A percentile compares a stretch with the other conserved stretches of the same genome.
These are phyloP conservation scores for Truncatella angustata DNA, from an alignment of 2,329 filamentous ascomycete species.

Conservation along the genomic window DNA sequence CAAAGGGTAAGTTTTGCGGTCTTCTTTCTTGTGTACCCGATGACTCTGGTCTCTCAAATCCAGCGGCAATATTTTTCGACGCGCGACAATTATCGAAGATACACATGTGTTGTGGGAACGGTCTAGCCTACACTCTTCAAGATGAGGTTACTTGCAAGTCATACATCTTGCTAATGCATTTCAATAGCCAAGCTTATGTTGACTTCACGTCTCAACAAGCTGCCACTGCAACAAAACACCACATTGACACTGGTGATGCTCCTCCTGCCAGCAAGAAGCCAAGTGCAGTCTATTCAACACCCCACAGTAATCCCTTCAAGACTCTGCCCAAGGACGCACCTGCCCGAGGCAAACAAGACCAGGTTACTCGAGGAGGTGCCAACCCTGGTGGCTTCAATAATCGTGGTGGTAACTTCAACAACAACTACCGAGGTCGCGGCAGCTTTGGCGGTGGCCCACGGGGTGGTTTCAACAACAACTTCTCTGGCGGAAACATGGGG, in stretches of 20 bases:
- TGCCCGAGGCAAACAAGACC: slow-evolving; percentile 62
- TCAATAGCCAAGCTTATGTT: slow-evolving; percentile 69
- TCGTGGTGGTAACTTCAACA: slow-evolving; percentile 15
- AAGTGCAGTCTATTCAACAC: slow-evolving; percentile 71
- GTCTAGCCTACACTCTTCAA: no score
- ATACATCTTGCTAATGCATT: slow-evolving; percentile 10
- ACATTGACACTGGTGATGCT: slow-evolving; percentile 65
- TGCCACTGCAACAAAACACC: slow-evolving; percentile 79
- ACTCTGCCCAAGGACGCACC: slow-evolving; percentile 88
- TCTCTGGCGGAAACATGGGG: slow-evolving; percentile 25
- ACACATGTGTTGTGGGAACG: neutral
- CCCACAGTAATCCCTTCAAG: slow-evolving; percentile 81
- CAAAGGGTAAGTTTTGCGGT: slow-evolving; percentile 71
- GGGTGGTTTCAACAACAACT: slow-evolving; percentile 31
- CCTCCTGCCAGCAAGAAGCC: slow-evolving; percentile 66
- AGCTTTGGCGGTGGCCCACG: slow-evolving; percentile 22
- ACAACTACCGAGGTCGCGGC: slow-evolving; percentile 18
- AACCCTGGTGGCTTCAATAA: slow-evolving; percentile 49
- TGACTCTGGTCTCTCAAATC: neutral
- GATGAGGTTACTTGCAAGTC: neutral
- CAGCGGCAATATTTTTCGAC: neutral
- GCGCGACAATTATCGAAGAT: neutral
- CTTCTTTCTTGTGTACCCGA: neutral
- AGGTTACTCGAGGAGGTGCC: slow-evolving; percentile 49
- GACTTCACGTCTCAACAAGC: slow-evolving; percentile 83